Conservation (phyloP, 2,329 filamentous ascomycete species). For the Karstenula rhodostoma region DNA sequence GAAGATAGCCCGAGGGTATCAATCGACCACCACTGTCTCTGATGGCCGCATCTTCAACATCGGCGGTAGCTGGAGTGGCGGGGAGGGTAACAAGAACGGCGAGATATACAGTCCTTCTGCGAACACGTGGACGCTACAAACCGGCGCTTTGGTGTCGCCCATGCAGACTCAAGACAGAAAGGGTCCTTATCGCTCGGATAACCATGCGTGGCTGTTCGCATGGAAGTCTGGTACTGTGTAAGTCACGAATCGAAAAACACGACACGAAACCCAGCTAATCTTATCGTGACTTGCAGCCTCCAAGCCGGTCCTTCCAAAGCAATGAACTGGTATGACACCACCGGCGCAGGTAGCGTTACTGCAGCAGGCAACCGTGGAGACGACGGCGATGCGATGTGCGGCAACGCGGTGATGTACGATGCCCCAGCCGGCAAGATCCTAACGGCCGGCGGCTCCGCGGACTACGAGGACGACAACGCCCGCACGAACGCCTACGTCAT, state of each 20-base stretch:
- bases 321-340: constrained; percentile 66
- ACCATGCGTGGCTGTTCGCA: constrained; percentile 63
- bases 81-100: constrained; percentile 59
- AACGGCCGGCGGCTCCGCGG: constrained; percentile 58
- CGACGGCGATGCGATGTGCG: constrained; percentile 63
- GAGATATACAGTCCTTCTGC: constrained; percentile 56
- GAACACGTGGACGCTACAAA: constrained; percentile 58
- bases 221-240: constrained; percentile 57
- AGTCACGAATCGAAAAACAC: not conserved
- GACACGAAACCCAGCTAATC: not conserved
- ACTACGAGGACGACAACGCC: constrained; percentile 56
- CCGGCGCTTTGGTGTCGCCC: constrained; percentile 54
- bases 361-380: constrained; percentile 56
- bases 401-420: constrained; percentile 66
- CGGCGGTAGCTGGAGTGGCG: constrained; percentile 65
- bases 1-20: constrained; percentile 67
- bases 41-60: constrained; percentile 66
- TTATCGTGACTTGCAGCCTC: constrained; percentile 41
- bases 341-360: constrained; percentile 51
- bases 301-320: constrained; percentile 63
- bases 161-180: constrained; percentile 60
- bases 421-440: constrained; percentile 63
- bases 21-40: constrained; percentile 59
- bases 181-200: constrained; percentile 59
- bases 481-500: constrained; percentile 59